phyloP scores from a whole-genome alignment of 805 yeast genomes.

The Candida chilensis region DNA sequence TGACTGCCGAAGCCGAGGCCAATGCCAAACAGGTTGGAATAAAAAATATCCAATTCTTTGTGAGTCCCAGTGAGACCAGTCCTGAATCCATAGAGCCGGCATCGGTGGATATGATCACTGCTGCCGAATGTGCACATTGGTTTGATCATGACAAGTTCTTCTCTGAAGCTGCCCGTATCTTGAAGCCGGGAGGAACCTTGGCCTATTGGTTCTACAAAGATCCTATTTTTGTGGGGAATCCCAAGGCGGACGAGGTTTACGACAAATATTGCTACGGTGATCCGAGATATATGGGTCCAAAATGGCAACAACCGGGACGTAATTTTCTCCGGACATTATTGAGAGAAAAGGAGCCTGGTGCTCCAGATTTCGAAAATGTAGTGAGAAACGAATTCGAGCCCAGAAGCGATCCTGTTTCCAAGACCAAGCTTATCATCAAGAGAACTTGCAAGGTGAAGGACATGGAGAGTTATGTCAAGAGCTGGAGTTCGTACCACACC shows the following conservation, averaged over 20 bases:
- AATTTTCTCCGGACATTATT: slow-evolving; percentile 21
- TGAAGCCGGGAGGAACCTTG: slow-evolving; percentile 57
- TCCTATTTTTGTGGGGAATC: slow-evolving; percentile 45
- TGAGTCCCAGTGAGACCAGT: slow-evolving; percentile 14
- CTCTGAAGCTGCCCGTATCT: slow-evolving; percentile 33
- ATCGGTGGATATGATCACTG: slow-evolving; percentile 56
- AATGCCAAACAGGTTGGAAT: not conserved
- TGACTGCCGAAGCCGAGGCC: slow-evolving; percentile 39
- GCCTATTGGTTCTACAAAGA: slow-evolving; percentile 79
- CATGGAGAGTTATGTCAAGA: slow-evolving; percentile 44
- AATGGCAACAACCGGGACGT: slow-evolving; percentile 40
- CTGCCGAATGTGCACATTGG: slow-evolving; percentile 92
- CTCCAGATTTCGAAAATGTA: slow-evolving; percentile 12
- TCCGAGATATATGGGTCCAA: slow-evolving; percentile 36
- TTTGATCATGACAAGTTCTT: slow-evolving; percentile 49
- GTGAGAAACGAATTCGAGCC: slow-evolving; percentile 16
- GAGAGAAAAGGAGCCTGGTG: slow-evolving; percentile 25
- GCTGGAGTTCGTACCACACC: slow-evolving; percentile 64
- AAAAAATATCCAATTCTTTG: slow-evolving; percentile 9
- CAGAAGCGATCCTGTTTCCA: slow-evolving; percentile 9
- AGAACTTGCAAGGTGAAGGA: slow-evolving; percentile 25
- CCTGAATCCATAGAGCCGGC: slow-evolving; percentile 8
- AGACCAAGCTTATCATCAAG: slow-evolving; percentile 13
- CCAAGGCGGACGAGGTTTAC: slow-evolving; percentile 46
- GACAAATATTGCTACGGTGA: slow-evolving; percentile 42